phyloP scores from a whole-genome alignment of 139 green algal genomes.

The Chlamydomonas applanata region DNA sequence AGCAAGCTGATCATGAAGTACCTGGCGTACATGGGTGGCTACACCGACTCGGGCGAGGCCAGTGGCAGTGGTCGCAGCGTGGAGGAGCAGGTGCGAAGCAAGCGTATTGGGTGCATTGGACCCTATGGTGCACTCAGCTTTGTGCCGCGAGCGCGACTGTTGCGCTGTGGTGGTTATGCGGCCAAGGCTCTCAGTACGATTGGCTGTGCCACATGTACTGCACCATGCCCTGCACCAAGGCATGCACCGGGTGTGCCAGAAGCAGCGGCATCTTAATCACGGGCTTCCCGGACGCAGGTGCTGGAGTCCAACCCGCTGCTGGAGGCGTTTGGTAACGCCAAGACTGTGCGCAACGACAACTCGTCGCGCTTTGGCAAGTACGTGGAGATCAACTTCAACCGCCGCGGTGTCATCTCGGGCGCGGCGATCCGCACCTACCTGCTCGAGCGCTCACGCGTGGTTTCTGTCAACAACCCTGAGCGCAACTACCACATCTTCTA shows the following conservation, averaged over 20 bases:
- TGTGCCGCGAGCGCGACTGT: background rate
- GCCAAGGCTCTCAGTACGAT: too few species aligned
- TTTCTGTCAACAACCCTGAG: constrained; percentile 92
- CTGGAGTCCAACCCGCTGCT: constrained; percentile 97
- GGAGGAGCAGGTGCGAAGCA: constrained; percentile 69
- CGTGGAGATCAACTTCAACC: constrained; percentile 97
- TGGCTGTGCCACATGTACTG: too few species aligned
- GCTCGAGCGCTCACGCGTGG: constrained; percentile 93
- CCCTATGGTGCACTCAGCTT: too few species aligned
- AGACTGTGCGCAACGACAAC: constrained; percentile 98
- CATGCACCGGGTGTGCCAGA: too few species aligned
- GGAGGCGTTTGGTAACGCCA: constrained; percentile 99
- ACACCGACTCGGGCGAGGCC: constrained; percentile 35
- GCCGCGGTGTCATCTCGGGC: constrained; percentile 75
- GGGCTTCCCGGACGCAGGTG: too few species aligned
- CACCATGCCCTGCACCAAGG: too few species aligned
- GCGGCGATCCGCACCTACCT: constrained; percentile 96
- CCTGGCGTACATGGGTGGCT: constrained; percentile 73
- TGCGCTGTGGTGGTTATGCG: too few species aligned
- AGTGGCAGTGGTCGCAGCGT: constrained; percentile 54
- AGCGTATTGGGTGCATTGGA: background rate
- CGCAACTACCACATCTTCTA: constrained; percentile 99
- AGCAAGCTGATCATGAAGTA: constrained; percentile 98
- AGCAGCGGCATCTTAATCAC: too few species aligned
- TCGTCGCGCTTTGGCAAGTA: constrained; percentile 99